phyloP scores from a whole-genome alignment of 352 stramenopile genomes.

The Globisporangium solare region DNA sequence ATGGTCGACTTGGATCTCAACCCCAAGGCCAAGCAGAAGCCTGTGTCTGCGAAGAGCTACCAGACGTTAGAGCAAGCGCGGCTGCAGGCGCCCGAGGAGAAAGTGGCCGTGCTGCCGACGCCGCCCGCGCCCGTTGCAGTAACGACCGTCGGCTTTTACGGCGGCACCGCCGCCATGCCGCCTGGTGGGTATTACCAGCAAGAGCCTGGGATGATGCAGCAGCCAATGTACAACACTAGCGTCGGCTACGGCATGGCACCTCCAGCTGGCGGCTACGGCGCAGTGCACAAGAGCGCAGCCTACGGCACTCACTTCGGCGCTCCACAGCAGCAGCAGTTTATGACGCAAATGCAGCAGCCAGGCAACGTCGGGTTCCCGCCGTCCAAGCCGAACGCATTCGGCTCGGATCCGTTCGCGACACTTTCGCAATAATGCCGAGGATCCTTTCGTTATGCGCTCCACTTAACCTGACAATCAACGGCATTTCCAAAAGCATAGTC shows the following conservation, averaged over 20 bases:
- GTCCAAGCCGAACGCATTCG: constrained; percentile 22
- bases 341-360: constrained; percentile 19
- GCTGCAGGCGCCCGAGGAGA: constrained; percentile 49
- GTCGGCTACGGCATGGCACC: constrained; percentile 21
- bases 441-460: no score
- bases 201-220: constrained; percentile 20
- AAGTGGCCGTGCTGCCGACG: constrained; percentile 54
- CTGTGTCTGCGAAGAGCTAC: constrained; percentile 41
- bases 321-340: constrained; percentile 34
- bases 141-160: constrained; percentile 19
- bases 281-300: constrained; percentile 8
- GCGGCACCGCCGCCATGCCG: constrained; percentile 17
- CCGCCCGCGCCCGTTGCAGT: constrained; percentile 14
- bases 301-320: constrained; percentile 21
- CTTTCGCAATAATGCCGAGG: constrained; percentile 37
- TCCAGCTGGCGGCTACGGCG: constrained; percentile 14
- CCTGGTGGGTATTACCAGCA: constrained; percentile 21
- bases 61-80: constrained; percentile 75
- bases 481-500: neutral
- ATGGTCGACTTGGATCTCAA: constrained; percentile 80
- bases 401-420: constrained; percentile 52
- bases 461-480: no score
- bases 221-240: constrained; percentile 32
- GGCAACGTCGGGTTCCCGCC: constrained; percentile 18
- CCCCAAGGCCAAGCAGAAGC: constrained; percentile 32